Evolutionary conservation across 495 filamentous ascomycete genomes (phyloP).

Genomic region (Xylaria longipes): DNA sequence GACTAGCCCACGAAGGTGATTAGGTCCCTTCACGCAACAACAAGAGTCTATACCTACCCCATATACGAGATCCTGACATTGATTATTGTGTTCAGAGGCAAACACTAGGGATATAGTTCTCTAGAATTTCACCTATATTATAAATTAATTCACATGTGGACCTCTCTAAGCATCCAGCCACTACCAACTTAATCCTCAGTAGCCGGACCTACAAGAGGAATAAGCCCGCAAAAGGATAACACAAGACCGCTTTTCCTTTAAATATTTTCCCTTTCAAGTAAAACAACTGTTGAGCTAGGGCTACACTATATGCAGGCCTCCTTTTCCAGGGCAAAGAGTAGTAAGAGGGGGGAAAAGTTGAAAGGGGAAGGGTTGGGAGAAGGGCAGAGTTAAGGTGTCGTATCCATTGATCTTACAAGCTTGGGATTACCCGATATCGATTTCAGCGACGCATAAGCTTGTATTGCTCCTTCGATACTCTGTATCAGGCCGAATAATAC

Average conservation of each 20-base stretch:
- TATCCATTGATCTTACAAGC: background rate
- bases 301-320: background rate
- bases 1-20: no score
- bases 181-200: no score
- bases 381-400: background rate
- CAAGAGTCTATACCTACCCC: no score
- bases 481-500: conserved; percentile 60
- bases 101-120: background rate
- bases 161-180: background rate
- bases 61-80: no score
- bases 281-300: no score
- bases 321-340: background rate
- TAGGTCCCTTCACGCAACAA: no score
- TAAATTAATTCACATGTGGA: background rate
- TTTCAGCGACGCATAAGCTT: conserved; percentile 19
- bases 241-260: background rate
- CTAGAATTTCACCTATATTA: no score
- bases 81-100: background rate
- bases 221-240: no score
- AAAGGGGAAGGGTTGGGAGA: background rate
- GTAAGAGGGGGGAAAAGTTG: background rate
- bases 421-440: background rate
- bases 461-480: conserved; percentile 52
- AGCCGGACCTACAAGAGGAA: background rate
- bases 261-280: background rate